phyloP scores from a whole-genome alignment of 2,329 filamentous ascomycete genomes.

The Hyphodiscus sp. region DNA sequence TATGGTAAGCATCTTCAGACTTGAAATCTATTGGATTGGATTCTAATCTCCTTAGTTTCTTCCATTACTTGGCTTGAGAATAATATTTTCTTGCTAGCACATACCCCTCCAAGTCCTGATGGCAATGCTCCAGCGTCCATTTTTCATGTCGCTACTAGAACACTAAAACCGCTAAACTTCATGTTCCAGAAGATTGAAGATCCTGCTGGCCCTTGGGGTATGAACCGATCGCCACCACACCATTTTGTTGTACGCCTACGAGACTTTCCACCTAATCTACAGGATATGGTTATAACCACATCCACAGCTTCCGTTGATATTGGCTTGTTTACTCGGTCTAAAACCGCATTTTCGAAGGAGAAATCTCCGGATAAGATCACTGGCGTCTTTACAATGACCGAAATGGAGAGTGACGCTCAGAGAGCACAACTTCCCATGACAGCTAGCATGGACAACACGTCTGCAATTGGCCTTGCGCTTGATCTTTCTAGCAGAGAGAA shows the following conservation, averaged over 20 bases:
- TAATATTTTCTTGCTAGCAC: constrained; percentile 72
- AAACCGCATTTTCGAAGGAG: constrained; percentile 56
- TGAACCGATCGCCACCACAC: constrained; percentile 60
- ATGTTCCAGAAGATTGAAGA: constrained; percentile 69
- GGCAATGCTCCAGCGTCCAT: constrained; percentile 51
- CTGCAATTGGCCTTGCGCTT: constrained; percentile 69
- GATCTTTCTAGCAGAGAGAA: constrained; percentile 81
- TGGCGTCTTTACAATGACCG: constrained; percentile 67
- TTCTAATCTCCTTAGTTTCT: constrained; percentile 51
- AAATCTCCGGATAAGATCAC: constrained; percentile 53
- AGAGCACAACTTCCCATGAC: constrained; percentile 71
- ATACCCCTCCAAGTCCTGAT: constrained; percentile 59
- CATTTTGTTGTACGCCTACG: constrained; percentile 73
- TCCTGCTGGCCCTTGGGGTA: constrained; percentile 65
- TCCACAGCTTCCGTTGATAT: constrained; percentile 77
- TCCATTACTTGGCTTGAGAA: constrained; percentile 86
- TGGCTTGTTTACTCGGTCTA: constrained; percentile 70
- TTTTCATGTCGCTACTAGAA: constrained; percentile 75
- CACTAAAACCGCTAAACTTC: constrained; percentile 45
- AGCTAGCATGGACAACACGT: constrained; percentile 62
- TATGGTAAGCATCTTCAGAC: constrained; percentile 64
- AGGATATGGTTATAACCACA: constrained; percentile 74
- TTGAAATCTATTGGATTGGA: constrained; percentile 1
- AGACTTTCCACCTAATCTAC: constrained; percentile 72
- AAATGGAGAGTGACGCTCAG: constrained; percentile 65